Percentiles rank a stretch among this genome's conserved stretches.
Evolutionary conservation across 495 filamentous ascomycete species (phyloP).

Genomic region (Oidiodendron maius): DNA sequence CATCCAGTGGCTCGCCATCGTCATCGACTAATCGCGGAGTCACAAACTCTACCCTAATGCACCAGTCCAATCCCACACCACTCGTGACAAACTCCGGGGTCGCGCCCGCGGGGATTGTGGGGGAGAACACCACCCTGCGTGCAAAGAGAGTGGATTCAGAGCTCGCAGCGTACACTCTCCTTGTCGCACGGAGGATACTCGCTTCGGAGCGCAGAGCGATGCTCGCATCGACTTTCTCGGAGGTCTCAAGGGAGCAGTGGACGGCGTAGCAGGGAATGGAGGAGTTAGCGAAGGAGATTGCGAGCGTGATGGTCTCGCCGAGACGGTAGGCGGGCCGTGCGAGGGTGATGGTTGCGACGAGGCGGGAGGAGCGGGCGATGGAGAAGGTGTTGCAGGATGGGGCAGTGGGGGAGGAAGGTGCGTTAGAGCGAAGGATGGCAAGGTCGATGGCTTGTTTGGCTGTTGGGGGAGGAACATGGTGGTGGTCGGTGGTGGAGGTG

Average conservation of each 20-base stretch:
- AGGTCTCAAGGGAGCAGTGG: constrained; percentile 68
- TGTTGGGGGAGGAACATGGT: constrained; percentile 38
- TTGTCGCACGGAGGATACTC: constrained; percentile 79
- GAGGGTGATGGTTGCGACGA: constrained; percentile 81
- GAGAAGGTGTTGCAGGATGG: constrained; percentile 84
- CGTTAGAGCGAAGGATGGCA: constrained; percentile 75
- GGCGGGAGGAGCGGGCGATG: constrained; percentile 80
- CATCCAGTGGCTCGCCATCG: constrained; percentile 5
- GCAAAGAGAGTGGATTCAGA: constrained; percentile 79
- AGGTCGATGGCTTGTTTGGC: constrained; percentile 86
- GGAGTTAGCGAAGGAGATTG: constrained; percentile 71
- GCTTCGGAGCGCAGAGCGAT: constrained; percentile 79
- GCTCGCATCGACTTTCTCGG: constrained; percentile 68
- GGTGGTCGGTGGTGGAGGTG: constrained; percentile 37
- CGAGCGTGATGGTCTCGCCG: constrained; percentile 77
- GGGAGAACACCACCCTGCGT: constrained; percentile 68
- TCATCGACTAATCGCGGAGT: constrained; percentile 43
- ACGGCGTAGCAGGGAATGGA: constrained; percentile 76
- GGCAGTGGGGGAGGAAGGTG: constrained; percentile 46
- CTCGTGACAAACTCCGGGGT: constrained; percentile 88
- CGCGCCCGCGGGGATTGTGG: constrained; percentile 70
- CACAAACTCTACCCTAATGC: constrained; percentile 82
- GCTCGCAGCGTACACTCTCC: constrained; percentile 66
- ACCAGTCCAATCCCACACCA: constrained; percentile 81
- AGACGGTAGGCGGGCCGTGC: constrained; percentile 87